These are phyloP conservation scores for Cucurbita pepo DNA, from an alignment of 306 rosid species.

Conservation along the genomic window DNA sequence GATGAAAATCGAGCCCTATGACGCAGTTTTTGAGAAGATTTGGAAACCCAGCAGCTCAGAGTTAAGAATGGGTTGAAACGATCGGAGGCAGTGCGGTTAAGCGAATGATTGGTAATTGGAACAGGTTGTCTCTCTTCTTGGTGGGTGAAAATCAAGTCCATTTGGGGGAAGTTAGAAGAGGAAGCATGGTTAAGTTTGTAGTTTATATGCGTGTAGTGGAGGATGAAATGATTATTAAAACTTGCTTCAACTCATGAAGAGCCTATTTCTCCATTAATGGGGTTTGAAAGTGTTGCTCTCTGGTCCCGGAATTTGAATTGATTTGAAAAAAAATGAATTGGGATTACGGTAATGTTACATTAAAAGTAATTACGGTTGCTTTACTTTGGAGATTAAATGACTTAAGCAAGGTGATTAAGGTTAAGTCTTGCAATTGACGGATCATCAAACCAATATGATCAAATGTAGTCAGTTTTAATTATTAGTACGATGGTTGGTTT, in stretches of 20 bases:
- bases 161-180: slow-evolving; percentile 10
- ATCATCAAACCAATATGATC: neutral
- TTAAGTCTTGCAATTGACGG: neutral
- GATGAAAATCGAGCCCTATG: slow-evolving; percentile 25
- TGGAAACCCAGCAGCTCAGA: slow-evolving; percentile 36
- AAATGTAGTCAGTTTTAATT: neutral
- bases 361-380: neutral
- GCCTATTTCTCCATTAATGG: neutral
- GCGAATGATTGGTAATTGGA: slow-evolving; percentile 30
- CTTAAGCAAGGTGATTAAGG: neutral
- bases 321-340: neutral
- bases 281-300: neutral
- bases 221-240: neutral
- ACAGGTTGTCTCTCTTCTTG: slow-evolving; percentile 23
- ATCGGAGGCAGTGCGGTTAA: neutral
- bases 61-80: slow-evolving; percentile 34
- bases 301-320: neutral
- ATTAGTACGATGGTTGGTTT: neutral
- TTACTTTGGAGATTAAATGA: neutral
- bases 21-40: slow-evolving; percentile 24
- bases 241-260: neutral
- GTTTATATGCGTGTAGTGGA: neutral
- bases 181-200: neutral
- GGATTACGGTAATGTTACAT: neutral
- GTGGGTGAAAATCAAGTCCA: slow-evolving; percentile 43